These are phyloP conservation scores for Xylaria sp. DNA, from an alignment of 2,329 filamentous ascomycete genomes.

Conservation along the genomic window DNA sequence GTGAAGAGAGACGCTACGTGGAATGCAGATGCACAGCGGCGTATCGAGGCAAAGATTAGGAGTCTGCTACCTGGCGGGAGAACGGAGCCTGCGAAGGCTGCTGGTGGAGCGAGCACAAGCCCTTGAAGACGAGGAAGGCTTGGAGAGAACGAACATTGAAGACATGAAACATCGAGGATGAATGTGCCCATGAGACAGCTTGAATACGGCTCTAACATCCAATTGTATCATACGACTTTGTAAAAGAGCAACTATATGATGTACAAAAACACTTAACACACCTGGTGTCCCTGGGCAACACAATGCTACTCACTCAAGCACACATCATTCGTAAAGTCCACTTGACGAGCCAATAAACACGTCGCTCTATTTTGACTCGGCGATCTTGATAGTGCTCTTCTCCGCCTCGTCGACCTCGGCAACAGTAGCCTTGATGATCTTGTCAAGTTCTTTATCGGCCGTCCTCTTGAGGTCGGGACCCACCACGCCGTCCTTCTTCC, in stretches of 20 bases:
- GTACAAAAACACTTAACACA: slow-evolving; percentile 37
- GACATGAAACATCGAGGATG: slow-evolving; percentile 8
- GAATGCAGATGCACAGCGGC: slow-evolving; percentile 41
- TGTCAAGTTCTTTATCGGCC: slow-evolving; percentile 60
- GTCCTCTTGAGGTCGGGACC: slow-evolving; percentile 55
- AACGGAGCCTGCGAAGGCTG: neutral
- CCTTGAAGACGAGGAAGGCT: slow-evolving; percentile 21
- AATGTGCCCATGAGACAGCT: neutral
- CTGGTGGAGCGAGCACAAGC: slow-evolving; percentile 26
- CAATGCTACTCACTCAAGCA: neutral
- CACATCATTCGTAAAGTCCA: neutral
- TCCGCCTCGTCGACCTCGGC: slow-evolving; percentile 61
- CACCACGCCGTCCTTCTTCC: slow-evolving; percentile 57
- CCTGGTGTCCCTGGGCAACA: neutral
- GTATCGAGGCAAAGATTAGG: slow-evolving; percentile 45
- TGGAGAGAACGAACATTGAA: neutral
- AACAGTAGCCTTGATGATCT: slow-evolving; percentile 58
- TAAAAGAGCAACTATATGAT: slow-evolving; percentile 41
- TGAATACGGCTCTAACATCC: slow-evolving; percentile 25
- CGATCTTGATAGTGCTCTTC: slow-evolving; percentile 57
- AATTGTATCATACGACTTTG: slow-evolving; percentile 40
- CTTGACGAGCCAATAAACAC: neutral
- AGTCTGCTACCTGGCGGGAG: slow-evolving; percentile 40
- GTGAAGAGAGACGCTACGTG: slow-evolving; percentile 50
- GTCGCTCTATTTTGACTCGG: slow-evolving; percentile 45